Conservation (phyloP, 2,329 filamentous ascomycete genomes). For the Talaromyces verruculosus region DNA sequence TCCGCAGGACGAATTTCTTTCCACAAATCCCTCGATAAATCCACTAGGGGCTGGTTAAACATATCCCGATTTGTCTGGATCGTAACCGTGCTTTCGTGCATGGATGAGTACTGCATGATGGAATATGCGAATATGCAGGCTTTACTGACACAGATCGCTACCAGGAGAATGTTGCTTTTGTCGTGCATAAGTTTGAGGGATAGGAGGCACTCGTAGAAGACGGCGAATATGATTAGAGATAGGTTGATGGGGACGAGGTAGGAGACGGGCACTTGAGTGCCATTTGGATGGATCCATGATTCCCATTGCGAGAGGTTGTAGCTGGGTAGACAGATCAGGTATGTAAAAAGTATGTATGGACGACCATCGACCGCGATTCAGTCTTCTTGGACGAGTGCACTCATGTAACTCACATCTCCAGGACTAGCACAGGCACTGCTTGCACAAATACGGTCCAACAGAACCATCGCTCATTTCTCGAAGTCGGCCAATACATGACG, state of each 20-base stretch:
- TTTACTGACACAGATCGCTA: neutral
- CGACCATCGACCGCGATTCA: neutral
- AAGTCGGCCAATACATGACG: neutral
- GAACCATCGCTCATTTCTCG: constrained; percentile 6
- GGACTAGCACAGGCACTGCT: neutral
- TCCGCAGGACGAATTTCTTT: neutral
- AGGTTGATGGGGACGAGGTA: neutral
- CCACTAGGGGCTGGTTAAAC: neutral
- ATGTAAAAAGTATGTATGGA: neutral
- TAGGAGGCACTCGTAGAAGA: neutral
- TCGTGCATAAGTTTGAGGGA: neutral
- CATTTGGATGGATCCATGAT: constrained; percentile 1
- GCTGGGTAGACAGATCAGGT: neutral
- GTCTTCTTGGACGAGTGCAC: neutral
- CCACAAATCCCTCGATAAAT: constrained; percentile 2
- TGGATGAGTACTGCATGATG: neutral
- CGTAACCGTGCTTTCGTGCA: neutral
- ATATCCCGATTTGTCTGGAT: neutral
- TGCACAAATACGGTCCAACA: neutral
- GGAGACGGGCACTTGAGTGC: neutral
- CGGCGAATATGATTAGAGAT: neutral
- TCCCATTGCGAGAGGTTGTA: constrained; percentile 4
- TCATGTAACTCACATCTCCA: constrained; percentile 3
- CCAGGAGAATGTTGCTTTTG: constrained; percentile 3
- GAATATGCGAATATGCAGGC: constrained; percentile 8